Percentiles rank a stretch among this genome's conserved stretches.
These are phyloP conservation scores for Pseudocercospora fuligena DNA, from an alignment of 2,329 filamentous ascomycete species.

Conservation along the genomic window DNA sequence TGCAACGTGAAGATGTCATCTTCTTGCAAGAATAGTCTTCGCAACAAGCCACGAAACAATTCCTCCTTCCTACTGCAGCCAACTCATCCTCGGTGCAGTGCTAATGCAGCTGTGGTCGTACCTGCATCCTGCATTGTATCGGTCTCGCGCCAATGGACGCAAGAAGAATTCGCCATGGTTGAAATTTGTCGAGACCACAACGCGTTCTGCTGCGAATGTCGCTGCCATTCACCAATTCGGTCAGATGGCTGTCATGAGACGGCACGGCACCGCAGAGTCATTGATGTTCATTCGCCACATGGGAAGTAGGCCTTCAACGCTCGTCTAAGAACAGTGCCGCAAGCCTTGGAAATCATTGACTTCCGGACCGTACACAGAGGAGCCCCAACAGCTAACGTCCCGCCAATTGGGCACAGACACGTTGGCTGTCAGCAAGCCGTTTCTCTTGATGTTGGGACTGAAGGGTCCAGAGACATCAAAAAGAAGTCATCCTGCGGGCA, in stretches of 20 bases:
- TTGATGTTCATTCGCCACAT: slow-evolving; percentile 29
- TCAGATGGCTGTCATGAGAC: neutral
- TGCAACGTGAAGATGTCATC: slow-evolving; percentile 8
- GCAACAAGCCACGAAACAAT: slow-evolving; percentile 14
- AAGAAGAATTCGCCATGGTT: slow-evolving; percentile 1
- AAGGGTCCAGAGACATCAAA: slow-evolving; percentile 8
- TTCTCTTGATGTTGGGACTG: neutral
- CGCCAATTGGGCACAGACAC: slow-evolving; percentile 5
- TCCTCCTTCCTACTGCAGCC: slow-evolving; percentile 23
- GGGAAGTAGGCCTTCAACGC: slow-evolving; percentile 5
- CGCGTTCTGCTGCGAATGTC: neutral
- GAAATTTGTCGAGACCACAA: neutral
- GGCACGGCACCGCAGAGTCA: slow-evolving; percentile 10
- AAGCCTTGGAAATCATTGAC: slow-evolving; percentile 12
- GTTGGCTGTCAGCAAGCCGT: neutral
- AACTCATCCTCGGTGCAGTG: slow-evolving; percentile 15
- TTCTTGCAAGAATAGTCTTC: slow-evolving; percentile 14
- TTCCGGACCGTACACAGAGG: slow-evolving; percentile 16
- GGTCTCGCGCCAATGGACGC: slow-evolving; percentile 11
- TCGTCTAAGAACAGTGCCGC: neutral
- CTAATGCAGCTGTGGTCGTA: slow-evolving; percentile 14
- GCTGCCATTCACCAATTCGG: neutral
- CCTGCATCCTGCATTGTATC: slow-evolving; percentile 5
- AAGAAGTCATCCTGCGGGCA: neutral
- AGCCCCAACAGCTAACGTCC: neutral